A percentile compares a stretch with the other conserved stretches of the same genome.
These are phyloP conservation scores for Psilocybe tampanensis DNA, from an alignment of 768 basidiomycete species.

Conservation along the genomic window DNA sequence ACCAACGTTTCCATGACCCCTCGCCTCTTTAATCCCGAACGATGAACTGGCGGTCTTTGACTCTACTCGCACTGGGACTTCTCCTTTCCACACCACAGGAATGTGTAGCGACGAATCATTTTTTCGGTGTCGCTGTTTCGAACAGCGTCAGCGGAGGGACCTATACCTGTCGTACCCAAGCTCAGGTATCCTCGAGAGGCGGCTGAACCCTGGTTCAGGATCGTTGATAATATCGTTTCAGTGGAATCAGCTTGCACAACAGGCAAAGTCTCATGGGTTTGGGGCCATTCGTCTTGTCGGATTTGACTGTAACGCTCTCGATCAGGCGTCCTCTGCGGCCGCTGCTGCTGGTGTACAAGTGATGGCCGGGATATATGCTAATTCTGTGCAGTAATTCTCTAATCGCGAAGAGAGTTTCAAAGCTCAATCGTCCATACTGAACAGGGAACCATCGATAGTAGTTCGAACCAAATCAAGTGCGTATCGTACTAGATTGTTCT, in stretches of 20 bases:
- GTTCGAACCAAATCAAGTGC: constrained; percentile 29
- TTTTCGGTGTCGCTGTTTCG: no score
- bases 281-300: constrained; percentile 36
- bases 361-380: constrained; percentile 37
- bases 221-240: constrained; percentile 4
- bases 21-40: no score
- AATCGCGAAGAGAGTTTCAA: not conserved
- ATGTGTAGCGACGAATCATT: no score
- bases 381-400: constrained; percentile 20
- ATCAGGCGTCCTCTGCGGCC: constrained; percentile 37
- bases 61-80: no score
- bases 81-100: no score
- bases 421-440: not conserved
- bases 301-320: constrained; percentile 42
- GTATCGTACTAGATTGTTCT: not conserved
- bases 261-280: constrained; percentile 34
- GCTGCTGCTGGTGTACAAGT: constrained; percentile 33
- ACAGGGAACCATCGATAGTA: constrained; percentile 34
- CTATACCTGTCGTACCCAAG: no score
- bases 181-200: no score
- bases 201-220: no score
- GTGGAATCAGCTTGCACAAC: constrained; percentile 38
- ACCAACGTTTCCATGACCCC: no score
- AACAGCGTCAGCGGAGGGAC: no score
- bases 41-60: no score